Base-by-base conservation (phyloP, 768 basidiomycete species). In the Macrocybe gigantea region DNA sequence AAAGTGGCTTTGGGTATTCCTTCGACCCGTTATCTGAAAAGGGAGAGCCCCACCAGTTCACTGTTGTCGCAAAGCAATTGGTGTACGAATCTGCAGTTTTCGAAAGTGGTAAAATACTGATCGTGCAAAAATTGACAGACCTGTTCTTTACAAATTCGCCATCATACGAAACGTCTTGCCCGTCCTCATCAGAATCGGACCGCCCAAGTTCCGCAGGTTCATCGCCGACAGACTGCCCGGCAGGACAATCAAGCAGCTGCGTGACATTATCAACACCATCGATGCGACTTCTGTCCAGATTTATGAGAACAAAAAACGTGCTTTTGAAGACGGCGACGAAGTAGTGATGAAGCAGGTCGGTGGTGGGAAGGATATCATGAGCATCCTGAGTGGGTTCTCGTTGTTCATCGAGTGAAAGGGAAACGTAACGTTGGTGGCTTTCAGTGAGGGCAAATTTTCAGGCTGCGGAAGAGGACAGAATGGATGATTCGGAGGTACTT, bases 361-460 rank as follows among this genome's bases (percentile, higher is more conserved):
- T 1, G 45, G 48, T 22, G 50, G 37, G 2, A 53, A 53, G 36
- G 57, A 56, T 40, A 48, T 58, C 29, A 45, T 58, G 31, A 58
- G 55, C 32, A 53, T 53, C 22, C 49, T 55, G 6, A 55, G 56
- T 56, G 35, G 41, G 52, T 36, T 36, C 43, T 33, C 32, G 10
- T 11, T 14, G 8, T 14, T 22, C 43, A 33, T 47, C 22, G 49
- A 8, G 7, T 31, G 15, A 11, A 14, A 22, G 13, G 5, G 31
- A 7, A 31, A 8, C 22, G 11, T 29, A 38, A 30, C 46, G 41
- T 6, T 41, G 36, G 7, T 12, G 34, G 7, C 38, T 22, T 9
- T 6, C 45, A 69, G 66, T 68, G 50, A 63, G 55, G 42, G 63
- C 62, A 3, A 69, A 68, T 44, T 57, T 54, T 47, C 45, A 48